Evolutionary conservation across 768 basidiomycete species (phyloP).

Genomic region (Mycena polygramma): DNA sequence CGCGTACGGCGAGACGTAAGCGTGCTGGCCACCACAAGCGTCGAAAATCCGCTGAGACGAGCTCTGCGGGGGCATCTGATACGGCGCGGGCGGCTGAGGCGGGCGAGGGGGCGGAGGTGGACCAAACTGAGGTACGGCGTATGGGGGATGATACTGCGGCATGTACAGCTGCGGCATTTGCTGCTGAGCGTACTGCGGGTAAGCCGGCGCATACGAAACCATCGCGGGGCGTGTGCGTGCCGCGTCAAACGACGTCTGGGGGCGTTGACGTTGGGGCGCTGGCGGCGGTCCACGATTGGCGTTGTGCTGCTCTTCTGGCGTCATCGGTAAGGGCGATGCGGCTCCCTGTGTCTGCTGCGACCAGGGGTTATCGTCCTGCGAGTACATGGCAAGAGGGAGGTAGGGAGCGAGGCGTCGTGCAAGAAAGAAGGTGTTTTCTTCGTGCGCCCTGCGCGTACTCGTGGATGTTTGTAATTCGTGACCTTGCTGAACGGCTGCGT

Average conservation of each 20-base stretch:
- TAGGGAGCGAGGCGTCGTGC: not conserved
- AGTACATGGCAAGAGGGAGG: not conserved
- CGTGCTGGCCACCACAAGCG: not conserved
- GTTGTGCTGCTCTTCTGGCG: not conserved
- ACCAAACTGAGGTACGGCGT: not conserved
- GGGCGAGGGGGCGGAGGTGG: not conserved
- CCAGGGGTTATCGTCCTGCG: not conserved
- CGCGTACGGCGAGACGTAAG: too few relatives aligned
- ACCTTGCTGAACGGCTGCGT: not conserved
- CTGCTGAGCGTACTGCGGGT: not conserved
- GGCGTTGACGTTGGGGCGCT: not conserved
- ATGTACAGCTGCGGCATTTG: not conserved
- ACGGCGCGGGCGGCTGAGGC: not conserved
- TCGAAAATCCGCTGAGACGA: too few relatives aligned
- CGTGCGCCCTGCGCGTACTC: not conserved
- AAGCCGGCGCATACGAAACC: not conserved
- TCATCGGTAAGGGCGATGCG: not conserved
- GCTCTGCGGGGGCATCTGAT: not conserved
- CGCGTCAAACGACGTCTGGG: not conserved
- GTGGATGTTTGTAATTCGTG: too few relatives aligned
- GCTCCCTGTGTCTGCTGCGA: too few relatives aligned
- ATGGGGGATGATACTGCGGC: not conserved
- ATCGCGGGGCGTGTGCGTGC: not conserved
- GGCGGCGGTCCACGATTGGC: not conserved
- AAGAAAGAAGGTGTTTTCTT: not conserved